phyloP scores from a whole-genome alignment of 148 eudicot species.

The Rheum nobile region DNA sequence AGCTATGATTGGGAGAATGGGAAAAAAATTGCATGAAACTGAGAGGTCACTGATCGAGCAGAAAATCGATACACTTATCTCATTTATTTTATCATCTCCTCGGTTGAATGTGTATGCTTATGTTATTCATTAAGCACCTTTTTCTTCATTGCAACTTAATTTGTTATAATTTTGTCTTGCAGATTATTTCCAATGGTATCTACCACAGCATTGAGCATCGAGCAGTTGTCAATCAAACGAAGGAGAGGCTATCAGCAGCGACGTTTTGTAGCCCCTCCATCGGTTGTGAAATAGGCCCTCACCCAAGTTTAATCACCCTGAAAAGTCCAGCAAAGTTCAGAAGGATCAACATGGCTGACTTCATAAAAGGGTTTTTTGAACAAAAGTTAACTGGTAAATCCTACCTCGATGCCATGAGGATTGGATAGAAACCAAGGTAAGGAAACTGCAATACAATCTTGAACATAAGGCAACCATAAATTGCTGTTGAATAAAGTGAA shows the following conservation, averaged over 20 bases:
- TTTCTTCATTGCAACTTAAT: background rate
- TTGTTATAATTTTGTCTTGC: background rate
- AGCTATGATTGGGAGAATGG: background rate
- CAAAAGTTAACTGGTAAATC: constrained; percentile 2
- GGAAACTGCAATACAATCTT: background rate
- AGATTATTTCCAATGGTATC: constrained; percentile 49
- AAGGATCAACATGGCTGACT: background rate
- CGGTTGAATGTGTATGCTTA: background rate
- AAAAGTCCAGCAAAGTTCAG: constrained; percentile 4
- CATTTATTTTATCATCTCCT: background rate
- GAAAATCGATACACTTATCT: background rate
- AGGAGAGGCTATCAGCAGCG: constrained; percentile 48
- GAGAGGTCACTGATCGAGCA: background rate
- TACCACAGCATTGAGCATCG: constrained; percentile 61
- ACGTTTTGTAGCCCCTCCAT: constrained; percentile 33
- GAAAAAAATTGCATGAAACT: background rate
- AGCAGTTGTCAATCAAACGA: constrained; percentile 33
- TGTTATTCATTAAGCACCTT: background rate
- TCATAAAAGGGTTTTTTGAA: background rate
- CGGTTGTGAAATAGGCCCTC: constrained; percentile 41
- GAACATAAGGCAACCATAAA: background rate
- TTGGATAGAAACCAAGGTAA: background rate
- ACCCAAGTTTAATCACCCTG: background rate
- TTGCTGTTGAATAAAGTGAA: background rate
- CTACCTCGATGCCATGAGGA: background rate